Base-by-base conservation (phyloP, 2,329 filamentous ascomycete genomes). In the Trichoderma sp. region DNA sequence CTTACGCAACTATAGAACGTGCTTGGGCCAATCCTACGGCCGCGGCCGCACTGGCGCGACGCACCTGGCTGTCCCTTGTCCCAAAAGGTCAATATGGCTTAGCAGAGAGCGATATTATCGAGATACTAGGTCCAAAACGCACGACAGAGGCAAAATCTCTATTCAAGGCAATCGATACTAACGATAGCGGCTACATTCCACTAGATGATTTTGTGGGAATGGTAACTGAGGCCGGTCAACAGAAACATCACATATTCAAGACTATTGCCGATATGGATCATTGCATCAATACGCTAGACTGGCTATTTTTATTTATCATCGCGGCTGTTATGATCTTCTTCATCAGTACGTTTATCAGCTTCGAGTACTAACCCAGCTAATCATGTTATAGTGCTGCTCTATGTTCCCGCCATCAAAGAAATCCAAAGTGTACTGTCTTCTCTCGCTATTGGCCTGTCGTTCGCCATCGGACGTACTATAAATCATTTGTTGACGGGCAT, bases 401-500 rank as follows among this genome's bases (percentile, higher is more conserved):
- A 66, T 13, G 72, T 77, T 13, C 75, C 75, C 4, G 70, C 74
- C 7, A 73, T 77, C 62, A 77, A 77, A 63, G 68, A 73, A 8
- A 76, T 77, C 24, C 75, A 77, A 55, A 71, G 72, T 13, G 75
- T 74, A 16, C 62, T 75, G 5, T 72, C 74, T 16, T 72, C 73
- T 35, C 72, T 77, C 19, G 72, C 73, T 19, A 71, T 77, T 24
- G 90, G 89, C 7, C 80, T 92, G 2, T 90, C 88, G 1, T 92
- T 90, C 88, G 83, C 92, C n/a, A 90, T 92, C 77, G 88, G 88
- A n/a, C 86, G 87, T 3, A 92, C 89, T 0, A 89, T 73, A 21
- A 47, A 47, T 7, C 43, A 47, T 19, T 14, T 47, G 21, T 21
- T 47, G 10, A 47, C 43, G 21, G 91, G 89, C 2, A 82, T 88